Evolutionary conservation across 768 basidiomycete genomes (phyloP), one percentile per base, ranked within the genome.

Genomic region (Epithele typhae): DNA sequence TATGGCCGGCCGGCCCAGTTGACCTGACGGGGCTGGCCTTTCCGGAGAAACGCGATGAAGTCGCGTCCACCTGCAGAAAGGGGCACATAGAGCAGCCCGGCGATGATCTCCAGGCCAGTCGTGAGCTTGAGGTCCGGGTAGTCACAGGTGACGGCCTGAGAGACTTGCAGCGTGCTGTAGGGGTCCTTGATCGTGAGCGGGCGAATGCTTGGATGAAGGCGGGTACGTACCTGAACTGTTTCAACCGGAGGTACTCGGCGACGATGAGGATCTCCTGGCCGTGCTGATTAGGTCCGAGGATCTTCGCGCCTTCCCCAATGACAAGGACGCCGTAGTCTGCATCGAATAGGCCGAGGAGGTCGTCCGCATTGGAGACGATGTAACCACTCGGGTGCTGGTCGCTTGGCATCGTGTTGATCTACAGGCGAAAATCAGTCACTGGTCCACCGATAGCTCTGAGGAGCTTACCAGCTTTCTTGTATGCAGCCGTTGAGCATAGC

Each of bases 31-130:
- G 71, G 70, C 63, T 90, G 86, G 4, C 87, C 86, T 52, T 79
- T 81, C n/a, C 88, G 76, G 24, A 90, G 65, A 56, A 92, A 84
- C 12, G 82, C 83, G 48, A 92, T 87, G 57, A 91, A 91, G 59
- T 92, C 88, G 34, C 79, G 75, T 1, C 88, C 87, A 9, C 75
- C 77, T 33, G 71, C 72, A 0, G 87, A 87, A 2, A 91, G 68
- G 1, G 89, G 88, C 0, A 91, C 82, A 55, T 78, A 82, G 2
- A 92, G 76, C 41, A 89, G 57, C 3, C 89, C 87, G 1, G 87
- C 81, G 53, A 92, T 77, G 38, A 80, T 66, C 40, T 82, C 78
- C 40, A 86, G 64, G 1, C 77, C 76, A 68, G 69, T 71, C 0
- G 76, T 77, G 6, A 84, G 67, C 34, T 76, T 66, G 8, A 92